A percentile compares a stretch with the other conserved stretches of the same genome.
Conservation (phyloP, 345 rosid genomes). For the Arabidopsis thaliana region TAIR10.1 NC_003076.8:26668501-26669000, state of each 20-base stretch:
- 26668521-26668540: constrained; percentile 45
- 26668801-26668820: constrained; percentile 38
- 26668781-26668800: neutral
- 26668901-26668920: neutral
- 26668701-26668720: neutral
- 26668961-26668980: neutral
- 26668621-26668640: neutral
- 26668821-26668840: constrained; percentile 50
- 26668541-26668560: constrained; percentile 37
- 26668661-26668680: neutral
- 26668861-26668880: constrained; percentile 38
- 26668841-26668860: constrained; percentile 59
- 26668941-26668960: neutral
- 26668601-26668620: neutral
- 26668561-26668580: neutral
- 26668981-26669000: neutral
- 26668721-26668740: neutral
- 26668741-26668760: neutral
- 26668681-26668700: constrained; percentile 9
- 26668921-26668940: neutral
- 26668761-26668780: neutral
- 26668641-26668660: neutral
- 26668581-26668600: neutral
- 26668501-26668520: constrained; percentile 35
- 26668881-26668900: constrained; percentile 48